A percentile compares a stretch with the other conserved stretches of the same genome.
Evolutionary conservation across 768 basidiomycete species (phyloP).

Genomic region (Leccinum pellstonianum): DNA sequence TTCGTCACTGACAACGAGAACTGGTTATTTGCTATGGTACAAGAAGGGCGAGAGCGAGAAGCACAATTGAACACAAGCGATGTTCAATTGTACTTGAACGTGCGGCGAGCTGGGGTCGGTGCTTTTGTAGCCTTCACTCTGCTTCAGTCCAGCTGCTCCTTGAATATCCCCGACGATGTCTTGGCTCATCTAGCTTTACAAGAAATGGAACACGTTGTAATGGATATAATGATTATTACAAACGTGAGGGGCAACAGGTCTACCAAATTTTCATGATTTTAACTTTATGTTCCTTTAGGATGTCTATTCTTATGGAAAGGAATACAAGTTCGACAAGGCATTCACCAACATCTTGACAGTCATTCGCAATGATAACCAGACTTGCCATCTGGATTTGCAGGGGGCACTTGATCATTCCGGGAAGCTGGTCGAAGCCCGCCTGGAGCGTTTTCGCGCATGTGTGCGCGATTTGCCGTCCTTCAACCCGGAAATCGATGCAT

Average conservation of each 20-base stretch:
- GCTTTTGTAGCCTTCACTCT: background rate
- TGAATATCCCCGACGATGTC: background rate
- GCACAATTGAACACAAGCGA: background rate
- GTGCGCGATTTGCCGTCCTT: background rate
- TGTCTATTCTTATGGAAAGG: background rate
- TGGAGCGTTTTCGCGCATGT: background rate
- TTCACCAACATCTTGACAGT: background rate
- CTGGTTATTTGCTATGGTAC: background rate
- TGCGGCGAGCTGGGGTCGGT: background rate
- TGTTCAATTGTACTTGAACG: background rate
- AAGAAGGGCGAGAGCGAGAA: background rate
- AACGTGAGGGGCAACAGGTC: background rate
- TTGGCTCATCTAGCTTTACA: background rate
- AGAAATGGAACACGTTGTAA: background rate
- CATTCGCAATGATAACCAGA: background rate
- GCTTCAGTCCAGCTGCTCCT: background rate
- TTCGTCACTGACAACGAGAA: background rate
- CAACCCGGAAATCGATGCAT: background rate
- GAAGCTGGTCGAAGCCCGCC: background rate
- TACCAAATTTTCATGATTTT: background rate
- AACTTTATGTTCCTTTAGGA: background rate
- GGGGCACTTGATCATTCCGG: background rate
- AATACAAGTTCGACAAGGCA: background rate
- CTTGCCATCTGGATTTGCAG: background rate
- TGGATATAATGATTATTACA: background rate